These are phyloP conservation scores for Suillus discolor DNA, from an alignment of 768 basidiomycete species.

Conservation along the genomic window DNA sequence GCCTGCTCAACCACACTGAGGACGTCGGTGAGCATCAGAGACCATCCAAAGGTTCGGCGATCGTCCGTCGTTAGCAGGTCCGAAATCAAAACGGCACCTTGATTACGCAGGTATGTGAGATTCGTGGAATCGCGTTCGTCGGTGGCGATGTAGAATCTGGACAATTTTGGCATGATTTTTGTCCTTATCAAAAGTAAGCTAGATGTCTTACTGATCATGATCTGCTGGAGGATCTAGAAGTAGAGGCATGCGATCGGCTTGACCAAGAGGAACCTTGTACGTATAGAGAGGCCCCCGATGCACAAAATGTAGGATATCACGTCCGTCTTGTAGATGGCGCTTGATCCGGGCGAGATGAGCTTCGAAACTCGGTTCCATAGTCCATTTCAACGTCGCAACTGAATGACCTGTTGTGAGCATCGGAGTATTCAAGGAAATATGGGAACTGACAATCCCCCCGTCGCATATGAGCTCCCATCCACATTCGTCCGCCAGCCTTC, in stretches of 20 bases:
- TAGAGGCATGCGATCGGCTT: constrained; percentile 22
- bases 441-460: constrained; percentile 42
- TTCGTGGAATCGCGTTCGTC: constrained; percentile 43
- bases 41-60: constrained; percentile 41
- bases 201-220: constrained; percentile 23
- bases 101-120: constrained; percentile 32
- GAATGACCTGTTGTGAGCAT: not conserved
- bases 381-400: constrained; percentile 36
- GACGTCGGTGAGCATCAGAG: constrained; percentile 45
- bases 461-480: constrained; percentile 50
- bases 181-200: not conserved
- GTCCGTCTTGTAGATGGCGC: constrained; percentile 22
- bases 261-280: constrained; percentile 26
- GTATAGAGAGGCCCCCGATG: constrained; percentile 18
- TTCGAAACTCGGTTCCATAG: constrained; percentile 33
- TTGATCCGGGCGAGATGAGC: constrained; percentile 38
- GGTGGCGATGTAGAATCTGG: constrained; percentile 40
- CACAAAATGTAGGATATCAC: constrained; percentile 20
- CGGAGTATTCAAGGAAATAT: not conserved
- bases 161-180: not conserved
- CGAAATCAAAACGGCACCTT: constrained; percentile 42
- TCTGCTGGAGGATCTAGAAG: constrained; percentile 26
- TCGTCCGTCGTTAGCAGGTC: constrained; percentile 48
- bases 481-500: constrained; percentile 33
- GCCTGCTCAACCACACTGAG: constrained; percentile 45